Percentiles rank a stretch among this genome's conserved stretches.
Evolutionary conservation across 176 grass and related monocot species (phyloP).

Genomic region (Saccharum officinarum): DNA sequence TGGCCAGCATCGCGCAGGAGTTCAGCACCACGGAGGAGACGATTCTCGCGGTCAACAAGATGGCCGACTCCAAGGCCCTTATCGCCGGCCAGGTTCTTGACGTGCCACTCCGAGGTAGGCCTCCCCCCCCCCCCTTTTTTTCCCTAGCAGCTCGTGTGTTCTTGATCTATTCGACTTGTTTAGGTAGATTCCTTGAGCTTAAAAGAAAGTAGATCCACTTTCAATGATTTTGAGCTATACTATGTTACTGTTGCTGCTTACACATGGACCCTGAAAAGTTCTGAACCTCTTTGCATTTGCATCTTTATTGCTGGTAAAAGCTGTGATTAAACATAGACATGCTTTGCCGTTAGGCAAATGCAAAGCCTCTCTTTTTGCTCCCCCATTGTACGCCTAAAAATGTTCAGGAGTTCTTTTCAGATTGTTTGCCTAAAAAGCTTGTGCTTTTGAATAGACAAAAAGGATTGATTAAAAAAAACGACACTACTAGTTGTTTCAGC

Average conservation of each 20-base stretch:
- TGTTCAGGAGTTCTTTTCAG: slow-evolving; percentile 13
- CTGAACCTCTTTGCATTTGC: background rate
- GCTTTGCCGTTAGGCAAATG: background rate
- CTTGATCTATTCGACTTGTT: background rate
- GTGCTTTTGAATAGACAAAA: background rate
- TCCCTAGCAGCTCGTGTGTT: background rate
- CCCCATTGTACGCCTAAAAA: background rate
- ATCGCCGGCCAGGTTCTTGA: slow-evolving; percentile 85
- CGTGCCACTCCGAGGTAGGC: slow-evolving; percentile 70
- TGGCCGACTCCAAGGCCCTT: slow-evolving; percentile 72
- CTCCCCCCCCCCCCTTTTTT: fast-evolving
- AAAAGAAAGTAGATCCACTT: background rate
- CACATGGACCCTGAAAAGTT: slow-evolving; percentile 9
- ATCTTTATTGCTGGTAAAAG: background rate
- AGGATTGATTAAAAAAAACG: background rate
- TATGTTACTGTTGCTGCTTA: background rate
- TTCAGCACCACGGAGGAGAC: slow-evolving; percentile 57
- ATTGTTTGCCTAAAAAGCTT: slow-evolving; percentile 24
- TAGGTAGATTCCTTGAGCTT: background rate
- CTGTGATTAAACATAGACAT: background rate
- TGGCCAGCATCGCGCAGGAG: slow-evolving; percentile 54
- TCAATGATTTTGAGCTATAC: background rate
- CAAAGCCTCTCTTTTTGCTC: background rate
- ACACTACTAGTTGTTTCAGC: background rate
- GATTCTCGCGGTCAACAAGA: slow-evolving; percentile 55